Base-by-base conservation (phyloP, 257 asterid species). In the Gentiana macrophylla region DNA sequence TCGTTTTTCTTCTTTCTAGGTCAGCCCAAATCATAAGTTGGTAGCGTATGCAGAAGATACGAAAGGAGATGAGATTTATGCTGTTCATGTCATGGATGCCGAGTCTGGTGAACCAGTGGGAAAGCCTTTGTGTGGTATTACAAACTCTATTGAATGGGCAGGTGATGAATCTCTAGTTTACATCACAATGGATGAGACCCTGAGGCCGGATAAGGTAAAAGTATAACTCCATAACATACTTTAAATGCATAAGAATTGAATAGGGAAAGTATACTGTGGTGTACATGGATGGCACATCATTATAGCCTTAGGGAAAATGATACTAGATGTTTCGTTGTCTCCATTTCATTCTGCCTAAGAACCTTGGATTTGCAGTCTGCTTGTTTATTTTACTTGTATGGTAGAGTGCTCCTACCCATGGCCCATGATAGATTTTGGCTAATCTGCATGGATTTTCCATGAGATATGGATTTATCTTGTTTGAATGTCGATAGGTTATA, bases 1-100 rank as follows among this genome's bases (percentile, higher is more conserved):
- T 41, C 11, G 8, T 53, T 51, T 45, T 35, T 50, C 57, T 58
- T 54, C 41, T 60, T 54, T 72, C 56, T 84, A 90, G 98, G 91
- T 79, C 62, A 90, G 91, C 76, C 92, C 92, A 13, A 84, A 83
- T 74, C 70, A 82, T 71, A 79, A 82, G 70, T 60, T 86, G 70
- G 81, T 90, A 24, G 96, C 98, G 60, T 90, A 86, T 72, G 92
- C 98, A 46, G 95, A 90, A 70, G 98, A 90, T 55, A 84, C 87
- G 35, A 84, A 82, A 70, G 98, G 98, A 65, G 89, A 86, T 74
- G 98, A 91, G 66, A 86, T 81, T 48, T 91, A 80, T 73, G 79
- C 89, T 44, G 79, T 86, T 68, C 67, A 86, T 70, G 72, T 84
- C 53, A 82, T 91, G 59, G 95, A 91, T 77, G 82, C 84, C 15